Evolutionary conservation across 164 flowering plant species (phyloP).

Genomic region (Tetrastigma voinierianum): DNA sequence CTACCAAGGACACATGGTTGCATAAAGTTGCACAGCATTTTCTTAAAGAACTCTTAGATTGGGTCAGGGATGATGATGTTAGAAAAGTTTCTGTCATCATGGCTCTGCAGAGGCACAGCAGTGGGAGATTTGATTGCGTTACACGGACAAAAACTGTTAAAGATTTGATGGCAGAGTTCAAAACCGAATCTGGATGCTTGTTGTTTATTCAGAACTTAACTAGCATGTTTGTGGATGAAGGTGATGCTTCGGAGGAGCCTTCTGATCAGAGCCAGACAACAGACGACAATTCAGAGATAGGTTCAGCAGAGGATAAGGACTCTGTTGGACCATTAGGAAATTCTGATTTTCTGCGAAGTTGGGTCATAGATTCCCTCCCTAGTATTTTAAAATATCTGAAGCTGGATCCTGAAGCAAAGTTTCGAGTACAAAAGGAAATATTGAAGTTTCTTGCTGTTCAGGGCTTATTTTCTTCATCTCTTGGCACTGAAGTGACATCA

Average conservation of each 20-base stretch:
- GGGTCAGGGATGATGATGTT: slow-evolving; percentile 65
- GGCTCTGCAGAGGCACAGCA: slow-evolving; percentile 81
- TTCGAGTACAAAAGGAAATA: slow-evolving; percentile 73
- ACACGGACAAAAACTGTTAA: slow-evolving; percentile 72
- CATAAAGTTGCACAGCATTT: slow-evolving; percentile 78
- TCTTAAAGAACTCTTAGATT: slow-evolving; percentile 53
- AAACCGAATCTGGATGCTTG: slow-evolving; percentile 75
- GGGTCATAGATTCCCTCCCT: slow-evolving; percentile 85
- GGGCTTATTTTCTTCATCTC: slow-evolving; percentile 87
- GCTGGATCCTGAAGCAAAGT: slow-evolving; percentile 62
- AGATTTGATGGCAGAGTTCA: slow-evolving; percentile 61
- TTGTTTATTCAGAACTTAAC: slow-evolving; percentile 67
- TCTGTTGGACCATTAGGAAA: slow-evolving; percentile 37
- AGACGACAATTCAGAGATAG: slow-evolving; percentile 87
- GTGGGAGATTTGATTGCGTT: slow-evolving; percentile 77
- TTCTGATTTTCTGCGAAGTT: slow-evolving; percentile 64
- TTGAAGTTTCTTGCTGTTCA: slow-evolving; percentile 91
- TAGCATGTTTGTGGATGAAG: slow-evolving; percentile 84
- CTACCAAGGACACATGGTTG: slow-evolving; percentile 81
- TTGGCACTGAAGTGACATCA: slow-evolving; percentile 93
- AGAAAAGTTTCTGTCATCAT: slow-evolving; percentile 71
- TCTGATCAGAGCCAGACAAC: slow-evolving; percentile 95
- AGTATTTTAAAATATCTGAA: slow-evolving; percentile 61
- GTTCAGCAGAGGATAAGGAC: slow-evolving; percentile 73
- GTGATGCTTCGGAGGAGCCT: slow-evolving; percentile 61